A percentile compares a stretch with the other conserved stretches of the same genome.
These are phyloP conservation scores for Pseudogymnoascus sp. DNA, from an alignment of 2,329 filamentous ascomycete species.

Conservation along the genomic window DNA sequence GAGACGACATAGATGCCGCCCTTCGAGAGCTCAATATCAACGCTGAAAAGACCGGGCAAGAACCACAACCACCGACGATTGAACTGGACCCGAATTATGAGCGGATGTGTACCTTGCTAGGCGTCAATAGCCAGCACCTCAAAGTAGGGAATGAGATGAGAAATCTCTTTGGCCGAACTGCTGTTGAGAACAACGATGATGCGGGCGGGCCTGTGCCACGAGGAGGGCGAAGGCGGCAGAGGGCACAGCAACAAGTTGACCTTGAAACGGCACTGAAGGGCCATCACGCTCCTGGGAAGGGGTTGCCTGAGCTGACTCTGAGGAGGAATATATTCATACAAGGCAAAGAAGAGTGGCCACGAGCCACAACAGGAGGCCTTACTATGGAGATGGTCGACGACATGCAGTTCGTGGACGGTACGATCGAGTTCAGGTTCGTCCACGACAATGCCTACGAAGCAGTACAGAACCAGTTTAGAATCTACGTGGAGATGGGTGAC, in stretches of 20 bases:
- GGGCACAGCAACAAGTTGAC: constrained; percentile 38
- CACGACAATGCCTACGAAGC: constrained; percentile 69
- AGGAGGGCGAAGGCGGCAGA: constrained; percentile 34
- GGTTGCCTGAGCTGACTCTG: constrained; percentile 49
- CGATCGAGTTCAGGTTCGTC: constrained; percentile 67
- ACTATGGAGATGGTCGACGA: constrained; percentile 63
- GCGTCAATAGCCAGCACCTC: constrained; percentile 63
- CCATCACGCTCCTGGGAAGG: constrained; percentile 44
- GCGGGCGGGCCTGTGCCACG: constrained; percentile 31
- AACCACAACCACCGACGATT: constrained; percentile 12
- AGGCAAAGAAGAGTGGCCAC: constrained; percentile 66
- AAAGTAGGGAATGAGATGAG: constrained; percentile 91
- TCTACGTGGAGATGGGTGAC: constrained; percentile 74
- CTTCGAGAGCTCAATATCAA: constrained; percentile 50
- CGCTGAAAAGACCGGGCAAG: constrained; percentile 14
- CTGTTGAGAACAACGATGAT: constrained; percentile 49
- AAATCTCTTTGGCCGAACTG: constrained; percentile 58
- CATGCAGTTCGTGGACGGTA: constrained; percentile 41
- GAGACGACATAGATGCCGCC: constrained; percentile 60
- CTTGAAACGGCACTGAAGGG: constrained; percentile 30
- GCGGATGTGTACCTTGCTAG: constrained; percentile 45
- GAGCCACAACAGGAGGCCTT: constrained; percentile 66
- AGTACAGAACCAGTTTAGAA: constrained; percentile 69
- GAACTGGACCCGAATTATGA: constrained; percentile 34
- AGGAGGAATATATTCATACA: constrained; percentile 62